phyloP scores from a whole-genome alignment of 805 yeast species.

The Saccharomycopsis sp. region DNA sequence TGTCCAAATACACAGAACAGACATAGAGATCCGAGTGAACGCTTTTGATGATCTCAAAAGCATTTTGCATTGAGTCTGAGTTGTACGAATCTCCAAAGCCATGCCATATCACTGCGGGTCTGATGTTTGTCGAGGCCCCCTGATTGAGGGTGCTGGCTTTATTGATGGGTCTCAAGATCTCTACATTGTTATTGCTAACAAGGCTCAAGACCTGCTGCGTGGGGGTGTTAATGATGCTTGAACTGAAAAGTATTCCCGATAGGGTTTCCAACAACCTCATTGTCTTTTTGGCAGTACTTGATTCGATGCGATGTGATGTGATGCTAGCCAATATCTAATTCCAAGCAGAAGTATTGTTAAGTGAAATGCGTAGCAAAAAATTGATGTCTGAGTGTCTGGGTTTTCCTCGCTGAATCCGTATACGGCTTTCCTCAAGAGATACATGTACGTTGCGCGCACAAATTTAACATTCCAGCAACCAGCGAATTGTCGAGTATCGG shows the following conservation, averaged over 20 bases:
- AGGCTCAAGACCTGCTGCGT: not conserved
- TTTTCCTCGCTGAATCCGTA: too few relatives aligned
- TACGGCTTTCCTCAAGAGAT: too few relatives aligned
- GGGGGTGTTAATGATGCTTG: not conserved
- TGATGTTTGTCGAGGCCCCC: not conserved
- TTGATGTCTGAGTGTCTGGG: not conserved
- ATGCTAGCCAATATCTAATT: too few relatives aligned
- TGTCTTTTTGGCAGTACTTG: too few relatives aligned
- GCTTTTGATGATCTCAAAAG: slow-evolving; percentile 35
- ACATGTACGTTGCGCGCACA: too few relatives aligned
- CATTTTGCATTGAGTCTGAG: slow-evolving; percentile 49
- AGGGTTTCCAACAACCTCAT: not conserved
- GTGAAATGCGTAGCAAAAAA: not conserved
- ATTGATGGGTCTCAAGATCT: not conserved
- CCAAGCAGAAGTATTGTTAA: too few relatives aligned
- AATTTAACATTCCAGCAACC: too few relatives aligned
- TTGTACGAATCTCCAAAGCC: slow-evolving; percentile 76
- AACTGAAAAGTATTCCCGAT: not conserved
- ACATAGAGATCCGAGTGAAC: slow-evolving; percentile 44
- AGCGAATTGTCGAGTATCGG: too few relatives aligned
- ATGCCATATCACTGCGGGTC: slow-evolving; percentile 72
- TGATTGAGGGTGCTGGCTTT: not conserved
- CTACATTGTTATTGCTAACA: not conserved
- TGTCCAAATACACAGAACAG: slow-evolving; percentile 47
- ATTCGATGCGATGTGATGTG: too few relatives aligned